Percentiles rank a stretch among this genome's conserved stretches.
These are phyloP conservation scores for Saccharum officinarum DNA, from an alignment of 176 grass and related monocot species.

Conservation along the genomic window DNA sequence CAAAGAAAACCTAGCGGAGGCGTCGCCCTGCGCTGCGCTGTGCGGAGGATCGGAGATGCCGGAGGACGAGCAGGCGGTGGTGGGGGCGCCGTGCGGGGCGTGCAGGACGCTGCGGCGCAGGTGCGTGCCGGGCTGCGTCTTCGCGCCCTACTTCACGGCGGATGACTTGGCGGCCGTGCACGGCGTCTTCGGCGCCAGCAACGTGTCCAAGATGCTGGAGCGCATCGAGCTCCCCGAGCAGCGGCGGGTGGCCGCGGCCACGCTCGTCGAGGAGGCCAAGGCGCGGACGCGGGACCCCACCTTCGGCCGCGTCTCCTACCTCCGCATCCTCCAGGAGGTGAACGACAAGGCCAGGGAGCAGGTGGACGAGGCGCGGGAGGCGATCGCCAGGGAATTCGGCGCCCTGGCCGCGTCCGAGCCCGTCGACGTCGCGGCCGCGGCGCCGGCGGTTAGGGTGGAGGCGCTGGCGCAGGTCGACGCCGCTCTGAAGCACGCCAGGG, in stretches of 20 bases:
- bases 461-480: neutral
- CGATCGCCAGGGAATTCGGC: neutral
- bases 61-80: too few species aligned
- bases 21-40: too few species aligned
- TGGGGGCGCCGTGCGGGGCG: too few species aligned
- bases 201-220: neutral
- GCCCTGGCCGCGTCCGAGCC: neutral
- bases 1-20: too few species aligned
- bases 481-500: neutral
- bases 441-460: neutral
- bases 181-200: neutral
- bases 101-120: too few species aligned
- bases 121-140: constrained; percentile 9
- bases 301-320: neutral
- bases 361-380: neutral
- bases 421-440: neutral
- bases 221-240: neutral
- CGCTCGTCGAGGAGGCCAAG: neutral
- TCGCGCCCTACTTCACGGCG: constrained; percentile 85
- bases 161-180: constrained; percentile 17
- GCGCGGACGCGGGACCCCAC: neutral
- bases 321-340: neutral
- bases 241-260: neutral
- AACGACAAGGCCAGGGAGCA: neutral
- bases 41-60: too few species aligned